phyloP scores from a whole-genome alignment of 441 rosid genomes.

The Erysimum pusillum region DNA sequence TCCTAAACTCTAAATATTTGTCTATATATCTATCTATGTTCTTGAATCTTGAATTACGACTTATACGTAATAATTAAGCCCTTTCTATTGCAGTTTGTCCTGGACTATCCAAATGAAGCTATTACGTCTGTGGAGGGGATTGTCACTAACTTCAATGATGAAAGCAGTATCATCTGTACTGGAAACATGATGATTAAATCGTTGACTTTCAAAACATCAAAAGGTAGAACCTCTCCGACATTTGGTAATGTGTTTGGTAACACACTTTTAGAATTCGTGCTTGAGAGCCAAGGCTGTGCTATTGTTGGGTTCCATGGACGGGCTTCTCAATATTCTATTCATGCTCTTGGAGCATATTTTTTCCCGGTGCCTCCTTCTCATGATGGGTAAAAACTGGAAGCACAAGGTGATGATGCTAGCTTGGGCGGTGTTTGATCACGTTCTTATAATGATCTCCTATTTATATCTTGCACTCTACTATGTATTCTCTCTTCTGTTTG shows the following conservation, averaged over 20 bases:
- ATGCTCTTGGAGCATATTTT: conserved; percentile 2
- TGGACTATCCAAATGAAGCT: neutral
- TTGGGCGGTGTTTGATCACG: neutral
- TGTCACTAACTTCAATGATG: neutral
- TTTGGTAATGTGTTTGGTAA: neutral
- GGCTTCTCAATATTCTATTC: neutral
- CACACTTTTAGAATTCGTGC: neutral
- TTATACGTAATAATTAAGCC: neutral
- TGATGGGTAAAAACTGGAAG: neutral
- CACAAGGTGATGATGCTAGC: neutral
- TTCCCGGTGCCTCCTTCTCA: neutral
- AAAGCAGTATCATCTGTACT: fast-evolving
- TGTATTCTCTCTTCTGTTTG: neutral
- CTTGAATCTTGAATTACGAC: neutral
- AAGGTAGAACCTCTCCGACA: neutral
- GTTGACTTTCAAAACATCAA: neutral
- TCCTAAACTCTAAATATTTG: neutral
- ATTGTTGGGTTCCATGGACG: conserved; percentile 3
- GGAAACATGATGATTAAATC: neutral
- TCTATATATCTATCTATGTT: neutral
- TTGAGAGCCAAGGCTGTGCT: neutral
- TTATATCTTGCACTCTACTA: neutral
- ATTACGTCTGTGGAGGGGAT: neutral
- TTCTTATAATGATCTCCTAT: neutral
- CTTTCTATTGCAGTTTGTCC: neutral